Conservation (phyloP, 1,284 basidiomycete species). For the Dichomitus squalens region DNA sequence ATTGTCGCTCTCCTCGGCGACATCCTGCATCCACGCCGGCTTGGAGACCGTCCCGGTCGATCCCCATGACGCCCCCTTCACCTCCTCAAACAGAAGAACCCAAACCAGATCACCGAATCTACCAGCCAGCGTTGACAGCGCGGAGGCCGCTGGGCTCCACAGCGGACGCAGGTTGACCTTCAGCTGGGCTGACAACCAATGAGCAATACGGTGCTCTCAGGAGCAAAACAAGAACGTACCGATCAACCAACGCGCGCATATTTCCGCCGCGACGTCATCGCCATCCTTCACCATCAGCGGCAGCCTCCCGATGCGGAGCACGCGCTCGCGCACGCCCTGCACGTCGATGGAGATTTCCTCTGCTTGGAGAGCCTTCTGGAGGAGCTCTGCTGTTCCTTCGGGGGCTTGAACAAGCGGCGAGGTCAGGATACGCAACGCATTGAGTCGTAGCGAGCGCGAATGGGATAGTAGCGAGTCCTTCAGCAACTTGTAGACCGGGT, state of each 20-base stretch:
- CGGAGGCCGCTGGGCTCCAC: constrained; percentile 81
- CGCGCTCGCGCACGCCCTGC: constrained; percentile 81
- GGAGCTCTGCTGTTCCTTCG: constrained; percentile 53
- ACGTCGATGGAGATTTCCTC: constrained; percentile 78
- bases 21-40: constrained; percentile 30
- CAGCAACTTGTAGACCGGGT: constrained; percentile 50
- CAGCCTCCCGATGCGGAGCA: constrained; percentile 69
- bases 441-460: constrained; percentile 56
- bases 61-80: constrained; percentile 39
- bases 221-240: constrained; percentile 37
- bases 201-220: not conserved
- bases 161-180: constrained; percentile 91
- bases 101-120: constrained; percentile 74
- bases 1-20: constrained; percentile 38
- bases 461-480: constrained; percentile 57
- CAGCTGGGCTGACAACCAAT: constrained; percentile 65
- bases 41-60: constrained; percentile 15
- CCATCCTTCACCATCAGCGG: constrained; percentile 54
- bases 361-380: constrained; percentile 68
- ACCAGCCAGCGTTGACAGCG: constrained; percentile 61
- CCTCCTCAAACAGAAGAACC: constrained; percentile 67
- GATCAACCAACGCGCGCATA: constrained; percentile 67
- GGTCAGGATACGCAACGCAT: constrained; percentile 56
- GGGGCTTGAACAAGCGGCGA: constrained; percentile 45
- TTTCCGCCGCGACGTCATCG: constrained; percentile 53